Base-by-base conservation (phyloP, 345 rosid genomes). In the Eucalyptus melliodora region DNA sequence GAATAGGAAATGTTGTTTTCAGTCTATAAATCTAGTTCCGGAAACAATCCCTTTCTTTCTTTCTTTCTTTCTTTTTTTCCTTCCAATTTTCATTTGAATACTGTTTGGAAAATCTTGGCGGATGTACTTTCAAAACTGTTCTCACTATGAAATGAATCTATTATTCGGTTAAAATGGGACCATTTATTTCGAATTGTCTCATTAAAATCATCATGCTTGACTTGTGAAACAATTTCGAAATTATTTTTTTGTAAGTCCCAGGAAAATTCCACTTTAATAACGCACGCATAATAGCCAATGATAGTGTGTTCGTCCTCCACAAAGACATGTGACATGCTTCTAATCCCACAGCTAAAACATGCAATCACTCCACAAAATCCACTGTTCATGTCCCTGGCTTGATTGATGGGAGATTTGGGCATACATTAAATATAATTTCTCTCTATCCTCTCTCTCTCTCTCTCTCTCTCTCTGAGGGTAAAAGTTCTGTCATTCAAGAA, bases 251-350 rank as follows among this genome's bases (percentile, higher is more conserved):
- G 27, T 40, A 11, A 6, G 15, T 11, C 27, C 30, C 47, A 12
- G 42, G 83, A 6, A 40, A 37, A 40, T 21, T 77, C 47, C 24
- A 77, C 83, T 21, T 21, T 24, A 21, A 77, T 21, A 77, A 21
- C 24, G 47, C 27, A 4, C 47, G 5, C 12, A 77, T 40, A 77
- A 40, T 77, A 21, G 27, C 45, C 47, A 77, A 6, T 40, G 47
- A 77, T 21, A 40, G 21, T 37, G 45, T 62, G 50, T 27, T 62
- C 27, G 9, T 72, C 56, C 81, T 72, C 56, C 81, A 60, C 82
- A 87, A 77, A 87, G 14, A 40, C 80, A 40, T 15, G 85, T 89
- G 92, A 69, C n/a, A 87, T 87, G 88, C 67, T 55, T 88, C 31
- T 55, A 31, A 88, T 87, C 83, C 31, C 44, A 13, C 3, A 17